Base-by-base conservation (phyloP, 352 stramenopile species). In the Phytophthora tentaculata region DNA sequence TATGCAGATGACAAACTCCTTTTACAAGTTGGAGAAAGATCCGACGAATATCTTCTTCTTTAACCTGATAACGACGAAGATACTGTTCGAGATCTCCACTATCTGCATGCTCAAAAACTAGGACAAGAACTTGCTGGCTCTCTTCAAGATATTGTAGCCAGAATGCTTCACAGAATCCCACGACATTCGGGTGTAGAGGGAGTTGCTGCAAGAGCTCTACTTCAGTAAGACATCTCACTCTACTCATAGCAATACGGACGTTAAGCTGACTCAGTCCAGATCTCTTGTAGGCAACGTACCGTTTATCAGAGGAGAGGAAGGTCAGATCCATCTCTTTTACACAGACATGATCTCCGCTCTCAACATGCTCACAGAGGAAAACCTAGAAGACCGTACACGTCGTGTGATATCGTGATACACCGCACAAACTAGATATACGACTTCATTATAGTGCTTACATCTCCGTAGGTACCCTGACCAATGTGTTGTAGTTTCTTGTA, bases 1-100 rank as follows among this genome's bases (percentile, higher is more conserved):
- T 39, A 32, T 96, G 87, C 20, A 96, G 57, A 60, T 90, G 86
- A 6, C 84, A 65, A 13, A 99, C 88, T 2, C 96, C 97, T 9
- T 92, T 67, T 17, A 84, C 84, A 39, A 99, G 95, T 60, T 88
- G 78, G 1, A 60, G 35, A n/a, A 89, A 89, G 26, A 88, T 65
- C 13, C 39, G 20, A 2, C 82, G 53, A 8, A 59, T 62, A 39
- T 62, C 26, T 4, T 55, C 24, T 12, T 83, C 67, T n/a, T 48
- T 28, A 2, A 61, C 29, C 20, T 41, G 1, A 19, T 10, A 19
- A 19, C n/a, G 22, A 26, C 72, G 64, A 16, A 93, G 64, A 22
- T 76, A 76, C 1, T 51, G 41, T 14, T 89, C 71, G 2, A 96
- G 73, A 47, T 93, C 83, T 8, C 88, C 89, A 2, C 45, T 74